Base-by-base conservation (phyloP, 192 early-diverging fungal genomes). In the Mortierella hygrophila region DNA sequence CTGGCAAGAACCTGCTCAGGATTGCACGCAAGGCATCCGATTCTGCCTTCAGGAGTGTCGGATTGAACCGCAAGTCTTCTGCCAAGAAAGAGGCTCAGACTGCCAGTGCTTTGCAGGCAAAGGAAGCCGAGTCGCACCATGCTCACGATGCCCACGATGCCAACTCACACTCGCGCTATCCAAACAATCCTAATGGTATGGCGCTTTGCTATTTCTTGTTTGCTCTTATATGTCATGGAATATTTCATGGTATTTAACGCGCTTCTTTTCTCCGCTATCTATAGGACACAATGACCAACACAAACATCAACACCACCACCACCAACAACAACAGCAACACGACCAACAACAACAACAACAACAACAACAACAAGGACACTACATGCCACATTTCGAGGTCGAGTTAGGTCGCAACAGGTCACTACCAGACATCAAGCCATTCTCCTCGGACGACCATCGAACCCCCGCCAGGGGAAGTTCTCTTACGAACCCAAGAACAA, bases 1-100 rank as follows among this genome's bases (percentile, higher is more conserved):
- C 83, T 57, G 78, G 83, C 1, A 77, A 49, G 11, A 77, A 77
- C n/a, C 26, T 85, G 46, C 52, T 85, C 21, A 42, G 78, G 6
- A 79, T 85, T 4, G 83, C 83, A 1, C 83, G 83, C 35, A 65
- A 85, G 78, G 83, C 83, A 0, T 85, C 83, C n/a, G 83, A 74
- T n/a, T 47, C 82, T 21, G 78, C 83, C 15, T 60, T 85, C 26
- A 63, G 68, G 55, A 79, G 78, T 13, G 77, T 83, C 32, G 83
- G 83, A 38, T 40, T 85, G 37, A 49, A 41, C 26, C 75, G 83
- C 63, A 85, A 77, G 78, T 10, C 65, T 10, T 85, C 82, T 7
- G 74, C 72, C 18, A 80, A 79, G 6, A 80, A 75, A 7, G 46
- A 72, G 44, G 68, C 40, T 4, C 23, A 49, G 15, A 60, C 37